These are phyloP conservation scores for Didymella arachidicola DNA, from an alignment of 2,329 filamentous ascomycete species.

Conservation along the genomic window DNA sequence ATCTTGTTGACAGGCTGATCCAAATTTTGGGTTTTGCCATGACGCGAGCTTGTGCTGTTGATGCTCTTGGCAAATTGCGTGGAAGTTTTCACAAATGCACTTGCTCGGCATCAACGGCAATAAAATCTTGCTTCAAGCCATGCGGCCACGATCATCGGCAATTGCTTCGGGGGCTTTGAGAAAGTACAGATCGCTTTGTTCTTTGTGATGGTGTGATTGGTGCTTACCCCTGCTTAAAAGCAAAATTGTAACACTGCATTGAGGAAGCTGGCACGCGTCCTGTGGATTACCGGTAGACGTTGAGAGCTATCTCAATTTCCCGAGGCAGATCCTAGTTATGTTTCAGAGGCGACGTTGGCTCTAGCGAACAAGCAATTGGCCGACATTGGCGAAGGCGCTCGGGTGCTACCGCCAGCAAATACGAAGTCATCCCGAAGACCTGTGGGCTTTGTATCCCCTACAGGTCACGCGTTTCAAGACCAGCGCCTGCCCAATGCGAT, in stretches of 20 bases:
- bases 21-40: conserved; percentile 3
- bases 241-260: conserved; percentile 15
- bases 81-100: not conserved
- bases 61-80: not conserved
- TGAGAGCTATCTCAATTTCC: conserved; percentile 9
- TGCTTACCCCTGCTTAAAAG: not conserved
- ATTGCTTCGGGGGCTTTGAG: not conserved
- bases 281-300: conserved; percentile 3
- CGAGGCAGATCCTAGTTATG: conserved; percentile 9
- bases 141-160: not conserved
- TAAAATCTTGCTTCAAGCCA: conserved; percentile 1
- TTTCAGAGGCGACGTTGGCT: conserved; percentile 9
- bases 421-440: conserved; percentile 5
- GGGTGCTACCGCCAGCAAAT: conserved; percentile 14
- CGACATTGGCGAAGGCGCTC: conserved; percentile 4
- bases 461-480: conserved; percentile 9
- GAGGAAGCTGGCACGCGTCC: not conserved
- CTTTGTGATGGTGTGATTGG: not conserved
- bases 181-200: conserved; percentile 1
- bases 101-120: no score
- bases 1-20: conserved; percentile 12
- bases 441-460: conserved; percentile 4
- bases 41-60: not conserved
- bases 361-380: conserved; percentile 6
- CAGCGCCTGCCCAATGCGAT: not conserved